These are phyloP conservation scores for Micractinium conductrix DNA, from an alignment of 139 green algal genomes.

Conservation along the genomic window DNA sequence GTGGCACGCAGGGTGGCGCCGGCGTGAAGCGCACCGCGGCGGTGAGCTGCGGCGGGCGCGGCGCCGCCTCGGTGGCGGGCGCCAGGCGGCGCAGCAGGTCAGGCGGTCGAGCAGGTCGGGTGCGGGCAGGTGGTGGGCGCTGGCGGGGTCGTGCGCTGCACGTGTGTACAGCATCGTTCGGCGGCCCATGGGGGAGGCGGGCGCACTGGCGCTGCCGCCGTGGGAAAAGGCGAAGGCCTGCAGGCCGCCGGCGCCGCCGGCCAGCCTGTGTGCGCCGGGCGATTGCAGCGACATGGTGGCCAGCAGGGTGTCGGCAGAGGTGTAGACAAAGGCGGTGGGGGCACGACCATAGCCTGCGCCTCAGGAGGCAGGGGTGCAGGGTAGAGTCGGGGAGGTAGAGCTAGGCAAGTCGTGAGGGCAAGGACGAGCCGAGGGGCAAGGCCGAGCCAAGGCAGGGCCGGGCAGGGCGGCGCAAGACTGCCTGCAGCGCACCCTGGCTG, in stretches of 20 bases:
- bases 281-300: constrained; percentile 3
- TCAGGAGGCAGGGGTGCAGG: not conserved
- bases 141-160: not conserved
- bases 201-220: not conserved
- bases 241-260: not conserved
- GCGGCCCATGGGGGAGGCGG: not conserved
- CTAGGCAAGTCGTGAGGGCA: not conserved
- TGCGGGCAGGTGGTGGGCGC: not conserved
- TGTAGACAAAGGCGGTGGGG: constrained; percentile 20
- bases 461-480: no score
- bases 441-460: no score
- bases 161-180: constrained; percentile 30
- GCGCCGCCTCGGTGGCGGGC: not conserved
- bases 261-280: no score
- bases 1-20: not conserved
- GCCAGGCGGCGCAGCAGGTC: constrained; percentile 27
- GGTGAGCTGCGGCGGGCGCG: not conserved
- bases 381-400: no score
- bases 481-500: not conserved
- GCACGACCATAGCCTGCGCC: constrained; percentile 34
- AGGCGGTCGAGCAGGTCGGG: constrained; percentile 16
- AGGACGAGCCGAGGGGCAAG: no score
- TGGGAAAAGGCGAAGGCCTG: constrained; percentile 1
- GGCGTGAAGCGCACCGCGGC: not conserved
- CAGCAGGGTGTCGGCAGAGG: constrained; percentile 9